Evolutionary conservation across 495 filamentous ascomycete species (phyloP).

Genomic region (Aspergillus indologenus): DNA sequence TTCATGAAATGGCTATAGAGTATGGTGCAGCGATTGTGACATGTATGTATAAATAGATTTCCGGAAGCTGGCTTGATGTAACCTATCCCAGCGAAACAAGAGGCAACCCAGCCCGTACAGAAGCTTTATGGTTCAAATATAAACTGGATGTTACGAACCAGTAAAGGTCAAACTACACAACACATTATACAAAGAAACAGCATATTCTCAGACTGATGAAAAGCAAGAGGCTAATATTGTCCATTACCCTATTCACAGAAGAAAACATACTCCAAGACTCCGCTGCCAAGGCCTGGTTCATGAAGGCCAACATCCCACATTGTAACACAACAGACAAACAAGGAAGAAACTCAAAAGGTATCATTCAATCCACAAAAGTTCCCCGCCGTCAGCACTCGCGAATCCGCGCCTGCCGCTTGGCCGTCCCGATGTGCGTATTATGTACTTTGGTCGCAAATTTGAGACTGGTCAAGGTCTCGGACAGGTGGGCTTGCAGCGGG

Average conservation of each 20-base stretch:
- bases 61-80: too few species aligned
- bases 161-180: too few species aligned
- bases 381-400: slow-evolving; percentile 39
- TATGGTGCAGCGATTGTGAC: too few species aligned
- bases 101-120: too few species aligned
- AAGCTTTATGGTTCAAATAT: too few species aligned
- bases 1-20: too few species aligned
- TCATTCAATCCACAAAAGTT: slow-evolving; percentile 13
- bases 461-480: slow-evolving; percentile 90
- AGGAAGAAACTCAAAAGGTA: slow-evolving; percentile 23
- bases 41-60: too few species aligned
- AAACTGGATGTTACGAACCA: too few species aligned
- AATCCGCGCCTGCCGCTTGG: slow-evolving; percentile 69
- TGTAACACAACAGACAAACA: slow-evolving; percentile 9
- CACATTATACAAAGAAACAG: too few species aligned
- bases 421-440: slow-evolving; percentile 86
- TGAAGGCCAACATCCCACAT: slow-evolving; percentile 27
- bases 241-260: background rate
- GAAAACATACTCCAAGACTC: background rate
- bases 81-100: too few species aligned
- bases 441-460: slow-evolving; percentile 95
- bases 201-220: too few species aligned
- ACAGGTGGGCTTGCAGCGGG: slow-evolving; percentile 84
- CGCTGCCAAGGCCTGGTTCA: slow-evolving; percentile 30
- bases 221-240: background rate